Percentiles rank a stretch among this genome's conserved stretches.
Evolutionary conservation across 768 basidiomycete species (phyloP).

Genomic region (Boletales sp.): DNA sequence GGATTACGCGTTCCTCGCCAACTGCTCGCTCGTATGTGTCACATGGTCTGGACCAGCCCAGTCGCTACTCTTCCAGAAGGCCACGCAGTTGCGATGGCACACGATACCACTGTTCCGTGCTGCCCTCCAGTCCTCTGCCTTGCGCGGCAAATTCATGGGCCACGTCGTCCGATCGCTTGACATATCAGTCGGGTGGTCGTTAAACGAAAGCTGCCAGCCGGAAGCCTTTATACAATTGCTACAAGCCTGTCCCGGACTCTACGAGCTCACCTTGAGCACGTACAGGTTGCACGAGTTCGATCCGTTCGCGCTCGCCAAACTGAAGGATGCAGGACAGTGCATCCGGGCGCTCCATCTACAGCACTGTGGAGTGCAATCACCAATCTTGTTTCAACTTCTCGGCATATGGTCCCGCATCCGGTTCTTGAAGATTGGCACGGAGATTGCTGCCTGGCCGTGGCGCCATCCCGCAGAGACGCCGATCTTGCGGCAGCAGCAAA

Average conservation of each 20-base stretch:
- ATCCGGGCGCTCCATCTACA: constrained; percentile 34
- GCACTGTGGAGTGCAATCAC: constrained; percentile 38
- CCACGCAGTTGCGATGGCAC: constrained; percentile 3
- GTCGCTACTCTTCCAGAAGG: constrained; percentile 26
- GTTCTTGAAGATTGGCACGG: constrained; percentile 28
- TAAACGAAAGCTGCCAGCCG: constrained; percentile 4
- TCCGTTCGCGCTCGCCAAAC: constrained; percentile 20
- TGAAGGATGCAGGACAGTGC: constrained; percentile 19
- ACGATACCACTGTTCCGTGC: constrained; percentile 12
- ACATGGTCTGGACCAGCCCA: constrained; percentile 29
- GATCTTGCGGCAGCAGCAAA: constrained; percentile 1
- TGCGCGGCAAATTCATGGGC: constrained; percentile 13
- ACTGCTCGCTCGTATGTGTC: constrained; percentile 24
- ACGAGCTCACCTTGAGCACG: constrained; percentile 30
- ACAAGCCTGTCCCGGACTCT: constrained; percentile 29
- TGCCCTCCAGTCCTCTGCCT: constrained; percentile 14
- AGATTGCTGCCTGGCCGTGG: not conserved
- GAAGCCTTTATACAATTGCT: constrained; percentile 16
- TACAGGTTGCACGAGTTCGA: constrained; percentile 29
- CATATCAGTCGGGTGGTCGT: constrained; percentile 12
- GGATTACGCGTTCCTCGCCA: constrained; percentile 18
- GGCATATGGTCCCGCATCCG: constrained; percentile 34
- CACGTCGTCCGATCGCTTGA: constrained; percentile 21
- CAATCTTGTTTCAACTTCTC: constrained; percentile 41
- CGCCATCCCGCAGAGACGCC: constrained; percentile 5